phyloP scores from a whole-genome alignment of 805 yeast genomes.

The Brettanomyces sp. region DNA sequence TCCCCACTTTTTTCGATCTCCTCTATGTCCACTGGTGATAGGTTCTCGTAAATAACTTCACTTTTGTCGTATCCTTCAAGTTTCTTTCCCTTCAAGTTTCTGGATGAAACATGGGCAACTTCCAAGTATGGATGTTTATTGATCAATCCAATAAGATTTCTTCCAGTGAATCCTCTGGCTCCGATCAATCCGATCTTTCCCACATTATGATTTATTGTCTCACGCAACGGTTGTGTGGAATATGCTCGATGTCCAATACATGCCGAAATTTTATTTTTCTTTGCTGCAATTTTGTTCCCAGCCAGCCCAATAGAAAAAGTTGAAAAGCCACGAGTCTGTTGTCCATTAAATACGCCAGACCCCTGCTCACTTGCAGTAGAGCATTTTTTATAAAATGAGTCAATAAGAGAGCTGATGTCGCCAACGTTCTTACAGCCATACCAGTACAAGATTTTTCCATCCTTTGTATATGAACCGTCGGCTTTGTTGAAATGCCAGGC shows the following conservation, averaged over 20 bases:
- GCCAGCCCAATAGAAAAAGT: constrained; percentile 22
- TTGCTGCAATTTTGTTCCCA: neutral
- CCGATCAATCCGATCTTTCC: constrained; percentile 90
- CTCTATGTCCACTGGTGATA: constrained; percentile 80
- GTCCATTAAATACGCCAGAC: constrained; percentile 35
- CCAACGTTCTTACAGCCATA: constrained; percentile 67
- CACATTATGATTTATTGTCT: constrained; percentile 50
- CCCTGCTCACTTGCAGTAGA: constrained; percentile 32
- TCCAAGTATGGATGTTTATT: constrained; percentile 84
- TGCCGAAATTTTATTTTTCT: neutral
- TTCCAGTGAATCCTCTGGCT: constrained; percentile 97
- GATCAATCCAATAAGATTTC: constrained; percentile 78
- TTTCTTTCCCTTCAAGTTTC: constrained; percentile 84
- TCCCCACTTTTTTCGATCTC: constrained; percentile 64
- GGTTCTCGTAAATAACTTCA: constrained; percentile 71
- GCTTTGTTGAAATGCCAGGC: constrained; percentile 89
- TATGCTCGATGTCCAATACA: neutral
- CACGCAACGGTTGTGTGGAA: constrained; percentile 37
- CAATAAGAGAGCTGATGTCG: constrained; percentile 54
- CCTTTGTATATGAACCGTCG: constrained; percentile 86
- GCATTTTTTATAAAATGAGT: constrained; percentile 37
- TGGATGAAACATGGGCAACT: constrained; percentile 86
- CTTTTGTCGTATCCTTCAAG: constrained; percentile 81
- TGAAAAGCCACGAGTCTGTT: constrained; percentile 20
- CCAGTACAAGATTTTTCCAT: constrained; percentile 91